Evolutionary conservation across 2,329 filamentous ascomycete species (phyloP).

Genomic region (Cladophialophora chaetospira): DNA sequence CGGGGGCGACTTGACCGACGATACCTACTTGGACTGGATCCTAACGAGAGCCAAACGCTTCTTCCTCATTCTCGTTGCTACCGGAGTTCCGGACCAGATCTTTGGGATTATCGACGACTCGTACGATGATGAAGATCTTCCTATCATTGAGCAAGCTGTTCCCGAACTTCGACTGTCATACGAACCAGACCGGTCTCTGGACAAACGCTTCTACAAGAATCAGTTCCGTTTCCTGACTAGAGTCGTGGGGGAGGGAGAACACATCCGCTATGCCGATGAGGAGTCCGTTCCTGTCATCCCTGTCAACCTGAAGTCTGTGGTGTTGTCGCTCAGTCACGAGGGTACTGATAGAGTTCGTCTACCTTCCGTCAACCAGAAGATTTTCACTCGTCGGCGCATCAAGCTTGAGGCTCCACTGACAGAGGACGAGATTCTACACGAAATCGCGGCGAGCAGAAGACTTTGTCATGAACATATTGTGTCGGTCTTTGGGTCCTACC

Average conservation of each 20-base stretch:
- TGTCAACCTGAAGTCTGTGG: conserved; percentile 49
- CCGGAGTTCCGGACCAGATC: conserved; percentile 64
- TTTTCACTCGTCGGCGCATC: conserved; percentile 44
- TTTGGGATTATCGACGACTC: conserved; percentile 63
- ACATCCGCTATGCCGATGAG: conserved; percentile 60
- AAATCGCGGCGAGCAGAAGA: conserved; percentile 42
- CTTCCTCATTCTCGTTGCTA: conserved; percentile 61
- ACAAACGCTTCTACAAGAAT: conserved; percentile 60
- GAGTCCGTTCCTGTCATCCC: conserved; percentile 63
- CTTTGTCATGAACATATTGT: conserved; percentile 48
- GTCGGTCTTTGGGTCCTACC: conserved; percentile 49
- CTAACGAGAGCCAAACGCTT: conserved; percentile 58
- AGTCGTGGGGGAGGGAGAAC: conserved; percentile 56
- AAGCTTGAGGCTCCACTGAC: conserved; percentile 43
- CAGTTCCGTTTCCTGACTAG: conserved; percentile 63
- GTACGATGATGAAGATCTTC: conserved; percentile 64
- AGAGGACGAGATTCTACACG: conserved; percentile 43
- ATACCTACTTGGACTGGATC: conserved; percentile 65
- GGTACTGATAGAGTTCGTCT: conserved; percentile 46
- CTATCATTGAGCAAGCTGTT: conserved; percentile 58
- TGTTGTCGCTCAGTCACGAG: conserved; percentile 40
- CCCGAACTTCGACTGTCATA: conserved; percentile 55
- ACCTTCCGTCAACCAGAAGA: conserved; percentile 32
- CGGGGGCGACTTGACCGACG: conserved; percentile 49
- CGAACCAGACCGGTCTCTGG: conserved; percentile 53